A percentile compares a stretch with the other conserved stretches of the same genome.
Evolutionary conservation across 1,139 yeast genomes (phyloP).

Genomic region (Geotrichum aggregatum): DNA sequence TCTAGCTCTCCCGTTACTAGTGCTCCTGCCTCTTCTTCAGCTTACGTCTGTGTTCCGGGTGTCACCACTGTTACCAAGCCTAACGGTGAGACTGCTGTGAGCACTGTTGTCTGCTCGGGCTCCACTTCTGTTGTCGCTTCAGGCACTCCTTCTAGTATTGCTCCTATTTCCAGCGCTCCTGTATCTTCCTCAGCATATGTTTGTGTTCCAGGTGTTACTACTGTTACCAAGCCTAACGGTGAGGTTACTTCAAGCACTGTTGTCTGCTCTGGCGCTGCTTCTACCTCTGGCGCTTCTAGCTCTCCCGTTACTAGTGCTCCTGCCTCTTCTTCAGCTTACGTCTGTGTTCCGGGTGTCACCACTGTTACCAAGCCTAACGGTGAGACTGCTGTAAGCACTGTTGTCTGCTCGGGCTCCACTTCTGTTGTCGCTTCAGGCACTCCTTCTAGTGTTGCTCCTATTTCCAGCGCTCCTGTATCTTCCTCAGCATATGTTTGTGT

Average conservation of each 20-base stretch:
- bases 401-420: constrained; percentile 3
- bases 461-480: background rate
- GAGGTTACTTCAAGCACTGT: background rate
- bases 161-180: constrained; percentile 3
- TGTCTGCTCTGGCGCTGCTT: constrained; percentile 3
- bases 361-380: constrained; percentile 8
- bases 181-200: background rate
- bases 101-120: constrained; percentile 15
- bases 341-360: constrained; percentile 3
- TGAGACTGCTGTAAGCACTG: constrained; percentile 12
- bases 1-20: background rate
- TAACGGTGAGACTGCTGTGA: constrained; percentile 1
- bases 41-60: constrained; percentile 3
- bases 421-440: too few relatives aligned
- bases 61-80: constrained; percentile 2
- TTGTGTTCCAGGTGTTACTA: constrained; percentile 5
- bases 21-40: too few relatives aligned
- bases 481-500: background rate
- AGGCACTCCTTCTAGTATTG: background rate
- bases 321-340: too few relatives aligned
- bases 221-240: constrained; percentile 1
- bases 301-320: background rate
- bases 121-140: too few relatives aligned
- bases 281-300: background rate
- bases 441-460: background rate